A percentile compares a stretch with the other conserved stretches of the same genome.
phyloP scores from a whole-genome alignment of 2,329 filamentous ascomycete genomes.

The Leptographium lundbergii region DNA sequence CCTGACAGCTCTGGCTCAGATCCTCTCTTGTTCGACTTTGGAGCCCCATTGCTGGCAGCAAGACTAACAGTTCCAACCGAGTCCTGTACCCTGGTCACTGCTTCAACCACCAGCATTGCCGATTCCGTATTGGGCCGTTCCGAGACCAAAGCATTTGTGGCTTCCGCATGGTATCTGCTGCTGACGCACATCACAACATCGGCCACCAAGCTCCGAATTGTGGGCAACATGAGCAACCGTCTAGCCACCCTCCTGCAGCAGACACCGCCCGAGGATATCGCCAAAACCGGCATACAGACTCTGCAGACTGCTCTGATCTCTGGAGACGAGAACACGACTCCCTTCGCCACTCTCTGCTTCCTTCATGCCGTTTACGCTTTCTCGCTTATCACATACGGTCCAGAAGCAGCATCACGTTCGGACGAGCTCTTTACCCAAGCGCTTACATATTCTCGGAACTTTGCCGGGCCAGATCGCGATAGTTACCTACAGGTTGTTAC shows the following conservation, averaged over 20 bases:
- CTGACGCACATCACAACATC: constrained; percentile 33
- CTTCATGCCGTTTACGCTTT: constrained; percentile 39
- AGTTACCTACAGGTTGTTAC: constrained; percentile 31
- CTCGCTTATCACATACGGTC: constrained; percentile 31
- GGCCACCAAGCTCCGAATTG: constrained; percentile 26
- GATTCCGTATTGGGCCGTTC: neutral
- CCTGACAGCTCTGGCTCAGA: neutral
- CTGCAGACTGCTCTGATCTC: constrained; percentile 25
- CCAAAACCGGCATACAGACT: constrained; percentile 26
- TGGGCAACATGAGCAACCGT: constrained; percentile 23
- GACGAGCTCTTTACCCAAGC: constrained; percentile 33
- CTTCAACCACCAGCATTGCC: neutral
- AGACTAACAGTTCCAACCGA: neutral
- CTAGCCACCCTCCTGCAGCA: constrained; percentile 27
- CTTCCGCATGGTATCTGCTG: constrained; percentile 30
- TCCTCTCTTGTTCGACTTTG: neutral
- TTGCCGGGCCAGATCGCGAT: constrained; percentile 24
- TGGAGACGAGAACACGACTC: constrained; percentile 23
- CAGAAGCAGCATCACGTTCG: constrained; percentile 21
- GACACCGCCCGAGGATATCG: constrained; percentile 27
- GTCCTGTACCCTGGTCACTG: neutral
- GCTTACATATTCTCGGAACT: constrained; percentile 27
- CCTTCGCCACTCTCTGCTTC: constrained; percentile 36
- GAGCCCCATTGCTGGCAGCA: neutral
- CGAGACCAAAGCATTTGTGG: constrained; percentile 23